phyloP scores from a whole-genome alignment of 2,329 filamentous ascomycete genomes.

The Thielaviopsis euricoi region DNA sequence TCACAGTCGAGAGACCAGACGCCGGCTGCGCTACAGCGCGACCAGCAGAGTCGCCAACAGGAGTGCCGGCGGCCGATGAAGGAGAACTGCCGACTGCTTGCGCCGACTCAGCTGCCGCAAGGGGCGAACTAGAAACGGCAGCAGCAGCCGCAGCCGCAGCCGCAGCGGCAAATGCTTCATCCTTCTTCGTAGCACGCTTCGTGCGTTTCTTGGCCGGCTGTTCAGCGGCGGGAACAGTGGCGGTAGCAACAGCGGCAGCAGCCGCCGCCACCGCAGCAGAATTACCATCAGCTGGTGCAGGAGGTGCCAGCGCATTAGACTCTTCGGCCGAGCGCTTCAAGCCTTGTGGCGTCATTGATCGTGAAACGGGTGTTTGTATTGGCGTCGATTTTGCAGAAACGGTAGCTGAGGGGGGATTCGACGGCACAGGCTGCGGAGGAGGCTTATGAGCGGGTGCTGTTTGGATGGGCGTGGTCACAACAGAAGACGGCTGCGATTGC shows the following conservation, averaged over 20 bases:
- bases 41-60: not conserved
- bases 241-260: conserved; percentile 10
- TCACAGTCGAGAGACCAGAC: conserved; percentile 6
- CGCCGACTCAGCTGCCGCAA: not conserved
- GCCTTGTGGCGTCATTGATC: conserved; percentile 15
- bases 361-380: conserved; percentile 9
- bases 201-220: conserved; percentile 23
- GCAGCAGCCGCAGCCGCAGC: too few species aligned
- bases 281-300: conserved; percentile 13
- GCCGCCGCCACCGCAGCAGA: too few species aligned
- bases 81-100: not conserved
- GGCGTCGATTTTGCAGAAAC: not conserved
- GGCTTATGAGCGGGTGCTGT: not conserved
- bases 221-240: too few species aligned
- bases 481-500: not conserved
- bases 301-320: conserved; percentile 11
- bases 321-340: conserved; percentile 13
- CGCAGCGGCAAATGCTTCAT: conserved; percentile 21
- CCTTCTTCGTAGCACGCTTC: conserved; percentile 21
- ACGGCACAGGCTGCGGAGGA: not conserved
- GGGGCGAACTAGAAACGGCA: not conserved
- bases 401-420: not conserved
- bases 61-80: not conserved
- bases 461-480: conserved; percentile 6
- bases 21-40: too few species aligned